These are phyloP conservation scores for Phialocephala subalpina DNA, from an alignment of 2,329 filamentous ascomycete species.

Conservation along the genomic window DNA sequence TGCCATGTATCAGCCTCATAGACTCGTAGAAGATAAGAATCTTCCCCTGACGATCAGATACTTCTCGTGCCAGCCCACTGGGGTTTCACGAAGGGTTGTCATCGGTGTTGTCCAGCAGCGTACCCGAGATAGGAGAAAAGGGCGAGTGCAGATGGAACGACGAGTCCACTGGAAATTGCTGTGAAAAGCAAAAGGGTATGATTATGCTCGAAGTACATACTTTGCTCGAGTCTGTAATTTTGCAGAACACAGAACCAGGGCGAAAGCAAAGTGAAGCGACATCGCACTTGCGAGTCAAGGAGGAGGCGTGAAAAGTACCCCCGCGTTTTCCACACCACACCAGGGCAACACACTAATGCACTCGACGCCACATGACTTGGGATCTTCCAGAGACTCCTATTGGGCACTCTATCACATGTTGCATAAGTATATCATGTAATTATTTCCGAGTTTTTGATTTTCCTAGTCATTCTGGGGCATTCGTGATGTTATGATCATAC, in stretches of 20 bases:
- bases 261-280: neutral
- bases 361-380: neutral
- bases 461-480: neutral
- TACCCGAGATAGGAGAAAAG: neutral
- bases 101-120: neutral
- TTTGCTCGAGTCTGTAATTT: no score
- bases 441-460: neutral
- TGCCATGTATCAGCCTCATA: neutral
- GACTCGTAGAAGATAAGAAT: neutral
- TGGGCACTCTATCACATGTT: neutral
- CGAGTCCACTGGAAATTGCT: neutral
- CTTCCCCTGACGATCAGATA: neutral
- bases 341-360: slow-evolving; percentile 6
- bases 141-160: neutral
- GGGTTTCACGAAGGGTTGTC: neutral
- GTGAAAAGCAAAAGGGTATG: no score
- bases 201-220: no score
- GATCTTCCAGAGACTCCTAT: neutral
- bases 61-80: neutral
- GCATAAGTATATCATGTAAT: slow-evolving; percentile 5
- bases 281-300: neutral
- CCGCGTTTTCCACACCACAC: neutral
- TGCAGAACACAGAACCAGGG: no score
- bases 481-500: neutral
- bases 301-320: neutral